These are phyloP conservation scores for Leishmania turanica DNA, from an alignment of 208 protist genomes.

Conservation along the genomic window DNA sequence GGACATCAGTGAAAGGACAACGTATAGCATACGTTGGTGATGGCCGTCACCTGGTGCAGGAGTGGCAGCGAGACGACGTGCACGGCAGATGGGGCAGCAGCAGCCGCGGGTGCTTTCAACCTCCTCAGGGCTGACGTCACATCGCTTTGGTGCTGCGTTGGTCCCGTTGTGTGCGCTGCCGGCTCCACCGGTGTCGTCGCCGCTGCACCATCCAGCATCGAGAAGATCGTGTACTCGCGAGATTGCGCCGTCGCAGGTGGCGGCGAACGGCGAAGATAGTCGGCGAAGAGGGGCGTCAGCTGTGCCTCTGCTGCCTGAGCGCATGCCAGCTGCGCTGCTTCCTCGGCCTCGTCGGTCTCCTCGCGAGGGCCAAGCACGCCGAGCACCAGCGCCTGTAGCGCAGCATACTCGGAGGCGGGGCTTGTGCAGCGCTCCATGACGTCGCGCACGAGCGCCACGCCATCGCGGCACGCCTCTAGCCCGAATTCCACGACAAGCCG, in stretches of 20 bases:
- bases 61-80: slow-evolving; percentile 53
- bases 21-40: slow-evolving; percentile 35
- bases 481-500: slow-evolving; percentile 80
- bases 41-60: slow-evolving; percentile 39
- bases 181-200: neutral
- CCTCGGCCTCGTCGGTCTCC: slow-evolving; percentile 21
- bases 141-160: neutral
- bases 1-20: neutral
- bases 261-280: slow-evolving; percentile 1
- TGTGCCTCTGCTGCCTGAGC: slow-evolving; percentile 8
- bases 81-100: slow-evolving; percentile 4
- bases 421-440: slow-evolving; percentile 74
- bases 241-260: neutral
- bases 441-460: slow-evolving; percentile 52
- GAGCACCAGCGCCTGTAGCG: slow-evolving; percentile 69
- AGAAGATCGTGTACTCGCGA: slow-evolving; percentile 52
- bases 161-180: neutral
- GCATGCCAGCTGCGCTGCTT: slow-evolving; percentile 12
- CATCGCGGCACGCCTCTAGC: slow-evolving; percentile 73
- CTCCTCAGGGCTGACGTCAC: neutral
- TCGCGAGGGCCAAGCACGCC: slow-evolving; percentile 24
- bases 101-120: neutral
- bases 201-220: slow-evolving; percentile 38
- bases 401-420: slow-evolving; percentile 62
- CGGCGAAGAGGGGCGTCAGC: slow-evolving; percentile 21